These are phyloP conservation scores for Neurospora crassa DNA, from an alignment of 2,329 filamentous ascomycete species.

Conservation along the genomic window DNA sequence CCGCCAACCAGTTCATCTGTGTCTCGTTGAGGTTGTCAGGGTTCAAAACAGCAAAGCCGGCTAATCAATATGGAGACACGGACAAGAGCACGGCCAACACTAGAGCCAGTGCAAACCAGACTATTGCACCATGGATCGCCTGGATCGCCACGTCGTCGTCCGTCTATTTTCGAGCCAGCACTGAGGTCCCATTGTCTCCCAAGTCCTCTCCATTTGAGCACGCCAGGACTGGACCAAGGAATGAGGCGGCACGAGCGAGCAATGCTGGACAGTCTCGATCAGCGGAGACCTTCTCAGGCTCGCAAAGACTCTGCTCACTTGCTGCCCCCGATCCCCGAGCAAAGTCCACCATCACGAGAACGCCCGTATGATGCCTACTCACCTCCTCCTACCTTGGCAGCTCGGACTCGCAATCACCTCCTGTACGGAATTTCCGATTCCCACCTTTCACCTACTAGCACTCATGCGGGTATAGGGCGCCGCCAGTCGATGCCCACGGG, in stretches of 20 bases:
- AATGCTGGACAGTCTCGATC: constrained; percentile 26
- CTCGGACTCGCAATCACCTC: background rate
- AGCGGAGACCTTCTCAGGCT: constrained; percentile 14
- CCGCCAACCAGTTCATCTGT: background rate
- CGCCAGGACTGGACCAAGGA: constrained; percentile 22
- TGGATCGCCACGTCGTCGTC: constrained; percentile 19
- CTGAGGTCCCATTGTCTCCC: constrained; percentile 25
- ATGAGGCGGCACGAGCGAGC: constrained; percentile 28
- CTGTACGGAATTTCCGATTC: background rate
- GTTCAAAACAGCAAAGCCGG: background rate
- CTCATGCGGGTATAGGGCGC: background rate
- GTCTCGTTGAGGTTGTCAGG: background rate
- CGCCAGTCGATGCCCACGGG: background rate
- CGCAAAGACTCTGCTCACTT: constrained; percentile 7
- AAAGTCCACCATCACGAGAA: constrained; percentile 1
- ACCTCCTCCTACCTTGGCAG: background rate
- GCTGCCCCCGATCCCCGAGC: constrained; percentile 23
- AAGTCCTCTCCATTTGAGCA: constrained; percentile 25
- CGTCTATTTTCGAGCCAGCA: background rate
- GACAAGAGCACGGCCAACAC: constrained; percentile 21
- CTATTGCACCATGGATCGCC: constrained; percentile 17
- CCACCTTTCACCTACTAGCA: background rate
- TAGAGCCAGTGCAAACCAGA: constrained; percentile 27
- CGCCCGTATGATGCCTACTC: background rate
- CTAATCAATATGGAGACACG: constrained; percentile 22